A percentile compares a stretch with the other conserved stretches of the same genome.
Conservation (phyloP, 345 rosid genomes). For the Citrus cavaleriei region DNA sequence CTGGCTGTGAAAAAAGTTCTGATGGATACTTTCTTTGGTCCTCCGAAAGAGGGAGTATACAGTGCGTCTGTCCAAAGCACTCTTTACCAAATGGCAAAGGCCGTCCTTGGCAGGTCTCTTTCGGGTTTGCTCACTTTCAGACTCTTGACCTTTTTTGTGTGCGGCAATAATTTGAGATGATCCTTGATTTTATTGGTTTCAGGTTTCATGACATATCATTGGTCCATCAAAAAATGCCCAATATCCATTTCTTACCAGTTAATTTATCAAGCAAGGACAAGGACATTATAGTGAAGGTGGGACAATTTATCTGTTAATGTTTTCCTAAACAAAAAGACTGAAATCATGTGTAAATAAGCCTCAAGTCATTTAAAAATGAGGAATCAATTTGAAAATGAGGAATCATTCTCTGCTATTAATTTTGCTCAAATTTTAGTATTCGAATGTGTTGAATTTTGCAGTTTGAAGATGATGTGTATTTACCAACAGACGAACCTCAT, state of each 20-base stretch:
- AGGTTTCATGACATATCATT: conserved; percentile 73
- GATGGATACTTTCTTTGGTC: conserved; percentile 73
- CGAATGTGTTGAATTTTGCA: conserved; percentile 30
- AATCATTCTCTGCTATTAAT: not conserved
- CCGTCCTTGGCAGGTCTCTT: conserved; percentile 66
- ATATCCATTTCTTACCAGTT: conserved; percentile 86
- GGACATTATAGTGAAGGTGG: conserved; percentile 73
- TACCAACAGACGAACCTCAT: conserved; percentile 90
- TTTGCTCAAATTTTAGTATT: not conserved
- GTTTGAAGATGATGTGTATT: conserved; percentile 81
- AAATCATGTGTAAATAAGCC: not conserved
- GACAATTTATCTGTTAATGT: not conserved
- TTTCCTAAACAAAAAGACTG: too few species aligned
- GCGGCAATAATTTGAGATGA: not conserved
- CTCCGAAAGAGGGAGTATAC: conserved; percentile 77
- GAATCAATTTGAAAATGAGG: not conserved
- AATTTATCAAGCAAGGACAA: conserved; percentile 70
- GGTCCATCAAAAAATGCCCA: conserved; percentile 80
- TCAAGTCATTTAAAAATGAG: not conserved
- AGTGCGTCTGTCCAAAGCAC: conserved; percentile 97
- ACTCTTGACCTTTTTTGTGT: not conserved
- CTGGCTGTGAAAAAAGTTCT: conserved; percentile 54
- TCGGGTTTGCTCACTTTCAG: conserved; percentile 8
- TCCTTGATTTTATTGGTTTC: conserved; percentile 19
- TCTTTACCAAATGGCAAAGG: conserved; percentile 75